A percentile compares a stretch with the other conserved stretches of the same genome.
Evolutionary conservation across 306 rosid genomes (phyloP).

Genomic region (Dalbergia oliveri): DNA sequence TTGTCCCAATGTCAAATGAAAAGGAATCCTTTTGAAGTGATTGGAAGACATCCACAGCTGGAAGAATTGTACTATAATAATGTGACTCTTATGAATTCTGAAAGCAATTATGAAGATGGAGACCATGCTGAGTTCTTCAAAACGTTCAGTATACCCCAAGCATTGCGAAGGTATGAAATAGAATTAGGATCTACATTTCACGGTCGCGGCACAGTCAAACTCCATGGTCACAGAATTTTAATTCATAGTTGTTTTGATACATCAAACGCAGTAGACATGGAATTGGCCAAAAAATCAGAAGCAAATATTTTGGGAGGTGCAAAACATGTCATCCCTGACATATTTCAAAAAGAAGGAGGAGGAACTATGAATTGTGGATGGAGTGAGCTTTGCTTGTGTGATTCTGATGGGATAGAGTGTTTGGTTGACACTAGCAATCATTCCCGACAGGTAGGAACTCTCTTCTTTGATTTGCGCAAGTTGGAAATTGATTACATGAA

Average conservation of each 20-base stretch:
- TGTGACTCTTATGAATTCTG: neutral
- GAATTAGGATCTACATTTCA: neutral
- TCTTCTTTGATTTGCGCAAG: conserved; percentile 19
- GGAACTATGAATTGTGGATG: neutral
- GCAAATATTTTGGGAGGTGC: neutral
- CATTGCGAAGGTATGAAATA: conserved; percentile 17
- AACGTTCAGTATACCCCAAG: neutral
- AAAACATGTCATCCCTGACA: conserved; percentile 13
- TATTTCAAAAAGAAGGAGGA: conserved; percentile 8
- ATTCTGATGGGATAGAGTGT: neutral
- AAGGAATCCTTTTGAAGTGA: conserved; percentile 10
- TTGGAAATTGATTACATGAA: neutral
- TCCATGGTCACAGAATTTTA: neutral
- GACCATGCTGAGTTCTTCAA: neutral
- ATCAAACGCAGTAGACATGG: neutral
- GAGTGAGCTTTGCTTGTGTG: neutral
- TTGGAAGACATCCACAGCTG: neutral
- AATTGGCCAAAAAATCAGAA: neutral
- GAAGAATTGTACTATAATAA: conserved; percentile 33
- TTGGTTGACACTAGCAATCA: neutral
- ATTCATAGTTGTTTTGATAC: neutral
- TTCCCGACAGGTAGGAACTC: neutral
- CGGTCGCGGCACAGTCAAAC: too few species aligned
- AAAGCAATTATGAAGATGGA: neutral
- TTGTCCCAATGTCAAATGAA: neutral